Evolutionary conservation across 805 yeast species (phyloP), one percentile per base, ranked within the genome.

Genomic region (Yarrowia yakushimensis): DNA sequence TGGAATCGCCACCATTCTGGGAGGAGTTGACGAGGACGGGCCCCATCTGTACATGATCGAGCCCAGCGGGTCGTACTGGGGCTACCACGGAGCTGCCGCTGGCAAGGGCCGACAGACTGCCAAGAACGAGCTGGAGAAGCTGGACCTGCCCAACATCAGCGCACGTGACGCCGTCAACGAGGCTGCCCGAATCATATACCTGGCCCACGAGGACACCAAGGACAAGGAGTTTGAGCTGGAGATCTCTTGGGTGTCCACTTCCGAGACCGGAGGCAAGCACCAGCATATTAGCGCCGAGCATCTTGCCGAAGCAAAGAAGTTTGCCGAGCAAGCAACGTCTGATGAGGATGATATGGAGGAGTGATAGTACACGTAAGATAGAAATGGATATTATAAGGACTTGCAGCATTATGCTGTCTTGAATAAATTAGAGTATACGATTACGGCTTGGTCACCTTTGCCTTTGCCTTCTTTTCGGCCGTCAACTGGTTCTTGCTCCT

Each of bases 21-120:
- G 97, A 60, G 99, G 99, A 67, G 84, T 89, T 54, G 98, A 93
- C 73, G 86, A 84, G 43, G 83, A 88, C 65, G 98, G 97, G 12
- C 83, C 96, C 20, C 97, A 93, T 74, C 81, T 94, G 69, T 93
- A 87, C 77, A 94, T 93, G 97, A 81, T 94, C 64, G 99, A 94
- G 74, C 99, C 99, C 69, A 88, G 96, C 73, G 99, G 99, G 66
- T 80, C 90, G 0, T 90, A 86, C 72, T 96, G 99, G 98, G 99
- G 99, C 59, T 94, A 94, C 77, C 81, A 83, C 62, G 99, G 97
- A 65, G 96, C 97, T 39, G 99, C 99, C 17, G 85, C 97, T 4
- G 99, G 99, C 66, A 94, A 93, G 74, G 99, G 99, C 52, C 85
- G 98, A 75, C 99, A 94, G 76, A 84, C 90, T n/a, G 99, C 99